These are phyloP conservation scores for Hanseniaspora lachancei DNA, from an alignment of 805 yeast genomes.

Conservation along the genomic window DNA sequence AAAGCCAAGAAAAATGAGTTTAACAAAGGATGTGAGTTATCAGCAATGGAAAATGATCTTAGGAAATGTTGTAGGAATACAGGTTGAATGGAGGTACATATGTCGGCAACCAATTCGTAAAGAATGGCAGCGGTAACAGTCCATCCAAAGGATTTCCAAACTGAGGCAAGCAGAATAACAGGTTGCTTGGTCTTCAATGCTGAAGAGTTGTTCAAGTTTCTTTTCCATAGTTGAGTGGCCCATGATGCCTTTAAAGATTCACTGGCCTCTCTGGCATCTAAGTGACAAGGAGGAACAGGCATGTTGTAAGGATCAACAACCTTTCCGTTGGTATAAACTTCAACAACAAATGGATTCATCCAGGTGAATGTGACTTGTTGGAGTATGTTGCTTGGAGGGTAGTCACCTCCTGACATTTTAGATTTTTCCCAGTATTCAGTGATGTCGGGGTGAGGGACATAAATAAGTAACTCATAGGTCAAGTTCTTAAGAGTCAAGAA, in stretches of 20 bases:
- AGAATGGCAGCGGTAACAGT: constrained; percentile 27
- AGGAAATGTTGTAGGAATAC: constrained; percentile 43
- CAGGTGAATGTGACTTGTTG: constrained; percentile 34
- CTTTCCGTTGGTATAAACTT: constrained; percentile 30
- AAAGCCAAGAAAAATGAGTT: constrained; percentile 52
- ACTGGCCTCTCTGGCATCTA: constrained; percentile 27
- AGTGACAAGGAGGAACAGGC: constrained; percentile 31
- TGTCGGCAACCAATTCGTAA: constrained; percentile 30
- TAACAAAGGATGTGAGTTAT: constrained; percentile 33
- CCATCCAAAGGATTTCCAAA: constrained; percentile 30
- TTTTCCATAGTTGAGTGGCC: constrained; percentile 26
- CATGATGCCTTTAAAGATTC: constrained; percentile 27
- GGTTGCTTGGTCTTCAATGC: constrained; percentile 5
- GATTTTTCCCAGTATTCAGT: constrained; percentile 25
- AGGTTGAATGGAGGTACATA: constrained; percentile 38
- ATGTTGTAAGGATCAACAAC: constrained; percentile 31
- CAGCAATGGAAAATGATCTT: constrained; percentile 28
- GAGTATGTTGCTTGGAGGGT: constrained; percentile 22
- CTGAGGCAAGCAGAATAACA: constrained; percentile 26
- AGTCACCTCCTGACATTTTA: constrained; percentile 18
- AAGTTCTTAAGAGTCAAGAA: constrained; percentile 27
- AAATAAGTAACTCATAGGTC: constrained; percentile 29
- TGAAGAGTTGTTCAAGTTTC: constrained; percentile 15
- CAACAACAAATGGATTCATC: constrained; percentile 35
- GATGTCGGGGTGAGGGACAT: constrained; percentile 31